Base-by-base conservation (phyloP, 2,329 filamentous ascomycete genomes). In the Epichloe baconii region DNA sequence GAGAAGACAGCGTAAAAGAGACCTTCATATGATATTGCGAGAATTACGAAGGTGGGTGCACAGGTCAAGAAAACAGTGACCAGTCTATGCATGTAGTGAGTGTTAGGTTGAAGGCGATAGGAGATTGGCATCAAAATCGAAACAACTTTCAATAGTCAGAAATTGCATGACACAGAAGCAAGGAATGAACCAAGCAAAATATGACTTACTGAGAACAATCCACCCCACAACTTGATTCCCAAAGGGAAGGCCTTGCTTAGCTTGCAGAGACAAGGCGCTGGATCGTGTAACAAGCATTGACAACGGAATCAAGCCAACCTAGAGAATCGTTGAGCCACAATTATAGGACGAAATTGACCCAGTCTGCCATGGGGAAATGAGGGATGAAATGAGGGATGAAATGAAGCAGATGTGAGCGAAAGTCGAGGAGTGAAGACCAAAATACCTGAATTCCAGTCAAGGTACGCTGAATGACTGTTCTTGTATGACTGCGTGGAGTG, bases 11-110 rank as follows among this genome's bases (percentile, higher is more conserved):
- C 80, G 68, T 97, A 98, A 67, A 98, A 98, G 2, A 98, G 76
- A 0, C 91, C 91, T 67, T 98, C 93, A 69, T 95, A 98, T 0
- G 91, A 96, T 59, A 97, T 96, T 7, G 90, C 95, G 48, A 98
- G 79, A 61, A 98, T 91, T 63, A 98, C 85, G 68, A 97, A 98
- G 1, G 86, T 85, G 0, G 93, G 93, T 0, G 91, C 86, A 64
- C 94, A 97, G 5, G 90, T 86, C 47, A 98, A 75, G 71, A 97
- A 98, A 50, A 96, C 82, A 59, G 95, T 80, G 57, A 90, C 77
- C 4, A 98, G 74, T 23, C 90, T 83, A 66, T 97, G 90, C 58
- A 97, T 79, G 66, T 97, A 96, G 68, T 96, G 83, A 58, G 76
- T 85, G 64, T 88, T 93, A 1, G 88, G 85, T 56, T 86, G 82